A percentile compares a stretch with the other conserved stretches of the same genome.
Conservation (phyloP, 352 stramenopile genomes). For the Phytophthora citrophthora region DNA sequence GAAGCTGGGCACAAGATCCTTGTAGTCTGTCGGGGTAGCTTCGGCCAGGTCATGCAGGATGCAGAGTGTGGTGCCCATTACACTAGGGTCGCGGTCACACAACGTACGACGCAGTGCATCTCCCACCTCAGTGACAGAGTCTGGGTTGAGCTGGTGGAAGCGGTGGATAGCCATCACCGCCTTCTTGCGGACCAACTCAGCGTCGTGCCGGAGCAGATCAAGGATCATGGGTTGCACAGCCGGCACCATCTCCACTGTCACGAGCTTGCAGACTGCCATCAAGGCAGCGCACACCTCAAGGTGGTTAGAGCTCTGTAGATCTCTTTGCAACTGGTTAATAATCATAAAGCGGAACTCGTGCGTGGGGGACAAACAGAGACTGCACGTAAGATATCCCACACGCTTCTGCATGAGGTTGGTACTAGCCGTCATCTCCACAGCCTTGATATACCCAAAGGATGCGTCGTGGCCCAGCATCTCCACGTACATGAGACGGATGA, state of each 20-base stretch:
- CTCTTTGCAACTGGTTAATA: slow-evolving; percentile 99
- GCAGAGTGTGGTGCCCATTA: slow-evolving; percentile 97
- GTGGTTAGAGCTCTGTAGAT: slow-evolving; percentile 91
- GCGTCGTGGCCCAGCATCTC: slow-evolving; percentile 99
- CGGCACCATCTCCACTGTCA: slow-evolving; percentile 99
- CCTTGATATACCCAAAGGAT: slow-evolving; percentile 99
- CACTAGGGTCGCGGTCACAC: slow-evolving; percentile 98
- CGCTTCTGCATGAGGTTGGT: slow-evolving; percentile 99
- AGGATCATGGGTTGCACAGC: slow-evolving; percentile 95
- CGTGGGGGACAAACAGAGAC: slow-evolving; percentile 95
- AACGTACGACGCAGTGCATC: slow-evolving; percentile 96
- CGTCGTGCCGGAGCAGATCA: slow-evolving; percentile 95
- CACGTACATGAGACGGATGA: slow-evolving; percentile 99
- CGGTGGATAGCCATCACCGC: slow-evolving; percentile 98
- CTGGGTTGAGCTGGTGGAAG: slow-evolving; percentile 98
- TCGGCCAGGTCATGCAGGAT: slow-evolving; percentile 94
- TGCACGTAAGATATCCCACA: slow-evolving; percentile 96
- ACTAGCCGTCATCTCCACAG: slow-evolving; percentile 97
- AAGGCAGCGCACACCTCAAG: slow-evolving; percentile 96
- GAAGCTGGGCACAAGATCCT: slow-evolving; percentile 98
- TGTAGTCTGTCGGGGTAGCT: slow-evolving; percentile 94
- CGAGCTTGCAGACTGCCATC: slow-evolving; percentile 95
- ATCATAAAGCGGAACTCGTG: slow-evolving; percentile 99
- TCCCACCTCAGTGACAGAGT: slow-evolving; percentile 87
- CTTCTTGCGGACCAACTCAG: slow-evolving; percentile 99